Conservation (phyloP, 2,329 filamentous ascomycete genomes). For the Ampelomyces quisqualis region DNA sequence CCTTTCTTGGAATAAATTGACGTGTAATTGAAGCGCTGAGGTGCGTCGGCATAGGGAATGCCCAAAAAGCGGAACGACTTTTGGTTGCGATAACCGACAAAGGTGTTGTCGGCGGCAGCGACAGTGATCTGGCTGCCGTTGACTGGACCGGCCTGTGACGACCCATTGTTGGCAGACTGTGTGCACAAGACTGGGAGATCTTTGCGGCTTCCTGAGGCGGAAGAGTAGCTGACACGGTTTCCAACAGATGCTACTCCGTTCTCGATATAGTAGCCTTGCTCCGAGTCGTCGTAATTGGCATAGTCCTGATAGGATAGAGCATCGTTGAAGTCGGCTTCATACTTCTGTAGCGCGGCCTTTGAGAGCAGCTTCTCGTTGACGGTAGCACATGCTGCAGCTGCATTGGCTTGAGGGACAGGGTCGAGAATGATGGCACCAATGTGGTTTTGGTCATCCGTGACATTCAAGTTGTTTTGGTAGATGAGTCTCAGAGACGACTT, state of each 20-base stretch:
- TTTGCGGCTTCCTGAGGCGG: conserved; percentile 25
- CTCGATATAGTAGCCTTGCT: conserved; percentile 48
- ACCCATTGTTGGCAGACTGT: conserved; percentile 48
- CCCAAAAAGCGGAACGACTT: conserved; percentile 52
- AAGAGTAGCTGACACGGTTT: conserved; percentile 39
- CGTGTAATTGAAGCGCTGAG: conserved; percentile 51
- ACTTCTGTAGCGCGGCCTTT: conserved; percentile 44
- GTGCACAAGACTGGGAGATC: conserved; percentile 54
- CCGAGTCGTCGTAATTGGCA: conserved; percentile 39
- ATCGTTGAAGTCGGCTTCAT: conserved; percentile 50
- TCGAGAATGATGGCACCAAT: conserved; percentile 55
- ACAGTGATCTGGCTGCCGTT: conserved; percentile 42
- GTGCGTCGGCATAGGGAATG: conserved; percentile 49
- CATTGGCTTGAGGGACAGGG: conserved; percentile 42
- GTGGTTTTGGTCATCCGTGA: conserved; percentile 55
- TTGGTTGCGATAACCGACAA: conserved; percentile 55
- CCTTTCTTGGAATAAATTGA: conserved; percentile 49
- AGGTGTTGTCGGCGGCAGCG: conserved; percentile 48
- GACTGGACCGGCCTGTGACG: conserved; percentile 23
- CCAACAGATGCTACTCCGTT: conserved; percentile 44
- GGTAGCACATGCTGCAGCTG: conserved; percentile 48
- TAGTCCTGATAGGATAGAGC: conserved; percentile 51
- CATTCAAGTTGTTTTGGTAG: conserved; percentile 59
- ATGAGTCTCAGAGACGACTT: conserved; percentile 53
- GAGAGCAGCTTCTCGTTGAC: conserved; percentile 53